Base-by-base conservation (phyloP, 257 asterid species). In the Nicotiana noctiflora region DNA sequence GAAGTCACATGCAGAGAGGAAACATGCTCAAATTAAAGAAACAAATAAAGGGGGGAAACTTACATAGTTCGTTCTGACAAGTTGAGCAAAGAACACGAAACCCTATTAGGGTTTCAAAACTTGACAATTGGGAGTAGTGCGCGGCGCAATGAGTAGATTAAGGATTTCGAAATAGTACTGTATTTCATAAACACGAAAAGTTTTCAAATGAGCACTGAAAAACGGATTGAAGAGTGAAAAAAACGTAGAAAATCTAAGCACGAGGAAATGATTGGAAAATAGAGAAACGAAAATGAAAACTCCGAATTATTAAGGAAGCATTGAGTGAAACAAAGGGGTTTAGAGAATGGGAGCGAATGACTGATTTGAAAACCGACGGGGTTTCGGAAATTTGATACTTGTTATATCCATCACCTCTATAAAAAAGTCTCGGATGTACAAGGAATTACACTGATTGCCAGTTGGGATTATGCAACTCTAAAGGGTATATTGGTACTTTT, bases 91-190 rank as follows among this genome's bases (percentile, higher is more conserved):
- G 59, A 52, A 53, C 8, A 14, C n/a, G 15, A 40, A 13, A 44
- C 53, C 75, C 29, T 34, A 67, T 67, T 67, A 67, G 53, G 76
- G 76, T 67, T 67, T 34, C 53, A 37, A 67, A 67, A 67, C 76
- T 34, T 10, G 49, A 40, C 18, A 67, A 34, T 27, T 34, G 27
- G 17, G 75, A 32, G 52, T 32, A 10, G 52, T 66, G 15, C 25
- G 76, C 76, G 29, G 76, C 76, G 29, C 29, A 67, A 67, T 34
- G 53, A 67, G 76, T 34, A 51, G 53, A 51, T 18, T 44, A 67
- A 34, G 76, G 76, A 55, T 68, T 68, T 68, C 34, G 34, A 19
- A 40, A 40, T 11, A 52, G n/a, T 19, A 34, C 55, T 66, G 18
- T 18, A 34, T 18, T 67, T 67, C 53, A 37, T 11, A 68, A 40